A percentile compares a stretch with the other conserved stretches of the same genome.
These are phyloP conservation scores for Chenopodium formosanum DNA, from an alignment of 148 eudicot species.

Conservation along the genomic window DNA sequence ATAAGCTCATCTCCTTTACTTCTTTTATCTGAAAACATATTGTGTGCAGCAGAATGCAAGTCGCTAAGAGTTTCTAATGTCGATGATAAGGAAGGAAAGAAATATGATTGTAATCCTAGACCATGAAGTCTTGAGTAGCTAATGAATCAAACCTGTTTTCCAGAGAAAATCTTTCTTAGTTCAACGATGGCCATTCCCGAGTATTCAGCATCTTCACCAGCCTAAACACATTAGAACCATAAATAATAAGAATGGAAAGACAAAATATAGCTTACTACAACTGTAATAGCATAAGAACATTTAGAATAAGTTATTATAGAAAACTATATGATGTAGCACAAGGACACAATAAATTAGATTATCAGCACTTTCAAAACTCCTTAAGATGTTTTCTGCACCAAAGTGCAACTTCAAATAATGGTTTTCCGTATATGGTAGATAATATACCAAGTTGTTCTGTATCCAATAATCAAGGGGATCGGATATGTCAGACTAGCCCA, in stretches of 20 bases:
- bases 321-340: background rate
- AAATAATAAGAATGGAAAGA: background rate
- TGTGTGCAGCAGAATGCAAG: background rate
- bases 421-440: too few relatives aligned
- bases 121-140: background rate
- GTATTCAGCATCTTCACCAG: constrained; percentile 62
- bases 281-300: background rate
- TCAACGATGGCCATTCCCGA: constrained; percentile 67
- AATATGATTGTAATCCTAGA: too few relatives aligned
- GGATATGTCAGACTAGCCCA: too few relatives aligned
- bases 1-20: constrained; percentile 70
- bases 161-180: constrained; percentile 65
- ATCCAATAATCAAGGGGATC: too few relatives aligned
- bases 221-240: constrained; percentile 41
- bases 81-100: background rate
- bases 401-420: too few relatives aligned
- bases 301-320: background rate
- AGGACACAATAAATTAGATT: background rate
- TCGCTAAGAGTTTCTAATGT: background rate
- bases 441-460: too few relatives aligned
- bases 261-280: background rate
- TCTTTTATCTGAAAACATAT: constrained; percentile 52
- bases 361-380: background rate
- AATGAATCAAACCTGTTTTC: constrained; percentile 45
- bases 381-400: background rate